phyloP scores from a whole-genome alignment of 2,329 filamentous ascomycete genomes.

The Monilinia vaccinii-corymbosi region DNA sequence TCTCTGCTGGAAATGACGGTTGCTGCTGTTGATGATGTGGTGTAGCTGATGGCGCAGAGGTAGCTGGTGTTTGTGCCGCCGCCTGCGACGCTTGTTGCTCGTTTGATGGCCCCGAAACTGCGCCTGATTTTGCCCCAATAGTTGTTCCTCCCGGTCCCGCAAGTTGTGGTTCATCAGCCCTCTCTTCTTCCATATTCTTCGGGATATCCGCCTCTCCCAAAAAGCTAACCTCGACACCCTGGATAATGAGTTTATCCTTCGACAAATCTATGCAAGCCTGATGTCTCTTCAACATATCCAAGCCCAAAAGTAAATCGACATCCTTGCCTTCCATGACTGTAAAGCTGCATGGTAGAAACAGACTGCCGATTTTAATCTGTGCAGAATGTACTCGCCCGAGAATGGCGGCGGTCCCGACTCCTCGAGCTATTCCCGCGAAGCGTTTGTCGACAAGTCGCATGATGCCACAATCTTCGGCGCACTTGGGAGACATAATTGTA shows the following conservation, averaged over 20 bases:
- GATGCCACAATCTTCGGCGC: constrained; percentile 86
- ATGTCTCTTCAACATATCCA: constrained; percentile 96
- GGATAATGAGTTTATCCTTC: constrained; percentile 78
- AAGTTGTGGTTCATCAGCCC: constrained; percentile 72
- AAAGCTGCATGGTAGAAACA: constrained; percentile 88
- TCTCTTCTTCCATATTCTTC: constrained; percentile 65
- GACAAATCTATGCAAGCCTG: constrained; percentile 86
- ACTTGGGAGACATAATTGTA: constrained; percentile 95
- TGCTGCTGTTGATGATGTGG: constrained; percentile 19
- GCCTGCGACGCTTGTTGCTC: constrained; percentile 20
- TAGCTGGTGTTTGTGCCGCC: constrained; percentile 3
- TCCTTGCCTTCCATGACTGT: constrained; percentile 99
- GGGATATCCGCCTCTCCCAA: constrained; percentile 90
- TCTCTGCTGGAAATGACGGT: constrained; percentile 40
- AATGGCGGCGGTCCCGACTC: constrained; percentile 90
- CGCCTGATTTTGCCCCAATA: constrained; percentile 76
- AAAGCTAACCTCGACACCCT: constrained; percentile 81
- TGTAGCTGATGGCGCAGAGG: constrained; percentile 11
- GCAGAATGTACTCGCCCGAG: constrained; percentile 92
- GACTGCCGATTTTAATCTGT: constrained; percentile 82
- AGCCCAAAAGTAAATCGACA: constrained; percentile 82
- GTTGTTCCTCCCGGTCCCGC: constrained; percentile 80
- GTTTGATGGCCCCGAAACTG: constrained; percentile 43
- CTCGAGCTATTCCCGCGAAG: constrained; percentile 84
- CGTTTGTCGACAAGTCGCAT: constrained; percentile 91